Evolutionary conservation across 352 stramenopile genomes (phyloP).

Genomic region (Globisporangium echinulatum): DNA sequence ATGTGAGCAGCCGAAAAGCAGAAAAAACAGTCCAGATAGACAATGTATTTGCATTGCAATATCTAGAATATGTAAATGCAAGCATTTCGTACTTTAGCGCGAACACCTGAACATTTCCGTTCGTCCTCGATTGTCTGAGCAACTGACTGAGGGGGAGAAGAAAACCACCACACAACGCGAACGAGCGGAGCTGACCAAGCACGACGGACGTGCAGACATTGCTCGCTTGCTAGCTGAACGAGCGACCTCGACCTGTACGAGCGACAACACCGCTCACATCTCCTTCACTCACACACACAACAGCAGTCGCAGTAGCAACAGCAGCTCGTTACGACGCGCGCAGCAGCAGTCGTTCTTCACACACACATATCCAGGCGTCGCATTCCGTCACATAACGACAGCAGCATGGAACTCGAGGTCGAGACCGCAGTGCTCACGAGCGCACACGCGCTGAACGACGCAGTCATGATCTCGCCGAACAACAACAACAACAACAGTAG

Average conservation of each 20-base stretch:
- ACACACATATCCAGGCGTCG: too few relatives aligned
- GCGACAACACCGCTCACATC: too few relatives aligned
- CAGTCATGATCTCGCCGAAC: conserved; percentile 54
- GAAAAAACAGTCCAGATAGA: too few relatives aligned
- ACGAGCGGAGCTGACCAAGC: neutral
- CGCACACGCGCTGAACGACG: conserved; percentile 21
- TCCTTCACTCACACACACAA: too few relatives aligned
- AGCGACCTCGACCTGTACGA: too few relatives aligned
- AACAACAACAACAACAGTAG: conserved; percentile 19
- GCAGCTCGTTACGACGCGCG: too few relatives aligned
- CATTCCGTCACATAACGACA: neutral
- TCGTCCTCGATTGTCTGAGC: neutral
- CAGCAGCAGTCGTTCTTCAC: too few relatives aligned
- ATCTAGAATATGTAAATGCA: too few relatives aligned
- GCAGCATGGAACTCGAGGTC: conserved; percentile 13
- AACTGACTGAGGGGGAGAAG: neutral
- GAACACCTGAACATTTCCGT: neutral
- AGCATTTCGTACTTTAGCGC: too few relatives aligned
- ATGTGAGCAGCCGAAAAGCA: too few relatives aligned
- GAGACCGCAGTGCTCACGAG: conserved; percentile 3
- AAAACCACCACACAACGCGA: neutral
- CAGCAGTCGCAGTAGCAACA: too few relatives aligned
- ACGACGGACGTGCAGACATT: neutral
- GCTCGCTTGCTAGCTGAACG: neutral
- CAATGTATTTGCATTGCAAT: too few relatives aligned